phyloP scores from a whole-genome alignment of 2,329 filamentous ascomycete species.

The Clonostachys byssicola region DNA sequence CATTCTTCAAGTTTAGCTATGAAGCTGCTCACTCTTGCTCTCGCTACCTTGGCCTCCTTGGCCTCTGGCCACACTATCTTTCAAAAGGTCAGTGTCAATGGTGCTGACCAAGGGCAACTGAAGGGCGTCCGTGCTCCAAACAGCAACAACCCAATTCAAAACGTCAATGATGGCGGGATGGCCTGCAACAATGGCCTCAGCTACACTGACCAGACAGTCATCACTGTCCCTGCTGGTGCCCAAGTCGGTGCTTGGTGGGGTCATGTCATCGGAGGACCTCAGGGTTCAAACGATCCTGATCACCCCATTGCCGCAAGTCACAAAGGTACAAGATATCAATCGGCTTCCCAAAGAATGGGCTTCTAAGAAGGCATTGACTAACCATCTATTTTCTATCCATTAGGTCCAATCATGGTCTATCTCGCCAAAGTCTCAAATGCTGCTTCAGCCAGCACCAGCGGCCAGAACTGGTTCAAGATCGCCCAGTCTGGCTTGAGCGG shows the following conservation, averaged over 20 bases:
- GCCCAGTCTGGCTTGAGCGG: slow-evolving; percentile 45
- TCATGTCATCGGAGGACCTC: slow-evolving; percentile 48
- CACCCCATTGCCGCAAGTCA: slow-evolving; percentile 41
- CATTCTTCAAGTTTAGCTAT: no score
- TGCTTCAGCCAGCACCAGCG: slow-evolving; percentile 8
- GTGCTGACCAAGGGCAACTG: background rate
- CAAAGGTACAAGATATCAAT: background rate
- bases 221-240: slow-evolving; percentile 45
- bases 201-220: slow-evolving; percentile 32
- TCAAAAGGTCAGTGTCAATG: background rate
- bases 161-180: slow-evolving; percentile 42
- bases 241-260: slow-evolving; percentile 47
- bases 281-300: slow-evolving; percentile 42
- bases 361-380: background rate
- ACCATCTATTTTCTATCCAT: background rate
- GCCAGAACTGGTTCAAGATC: slow-evolving; percentile 58
- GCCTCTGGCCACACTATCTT: background rate
- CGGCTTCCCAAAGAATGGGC: background rate
- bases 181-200: slow-evolving; percentile 39
- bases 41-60: no score
- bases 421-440: slow-evolving; percentile 43
- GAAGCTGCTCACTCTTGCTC: no score
- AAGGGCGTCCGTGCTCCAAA: background rate
- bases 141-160: slow-evolving; percentile 45
- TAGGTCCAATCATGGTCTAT: slow-evolving; percentile 56